Evolutionary conservation across 257 asterid genomes (phyloP).

Genomic region (Petrea volubilis): DNA sequence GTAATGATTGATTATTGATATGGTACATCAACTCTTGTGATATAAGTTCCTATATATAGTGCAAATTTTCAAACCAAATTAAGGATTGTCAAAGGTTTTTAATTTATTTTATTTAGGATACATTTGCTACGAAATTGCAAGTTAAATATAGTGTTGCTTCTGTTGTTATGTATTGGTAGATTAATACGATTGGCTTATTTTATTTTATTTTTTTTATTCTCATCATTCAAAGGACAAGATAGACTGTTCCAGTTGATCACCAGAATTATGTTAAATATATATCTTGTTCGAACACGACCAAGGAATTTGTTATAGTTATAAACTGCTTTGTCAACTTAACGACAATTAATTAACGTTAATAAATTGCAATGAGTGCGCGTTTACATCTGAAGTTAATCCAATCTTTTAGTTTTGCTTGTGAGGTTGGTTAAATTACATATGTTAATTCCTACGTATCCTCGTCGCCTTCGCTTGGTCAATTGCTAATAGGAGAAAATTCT

Average conservation of each 20-base stretch:
- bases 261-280: background rate
- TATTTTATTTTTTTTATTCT: background rate
- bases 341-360: background rate
- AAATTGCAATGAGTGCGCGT: too few species aligned
- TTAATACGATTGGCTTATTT: background rate
- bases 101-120: background rate
- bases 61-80: background rate
- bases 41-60: constrained; percentile 13
- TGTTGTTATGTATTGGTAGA: background rate
- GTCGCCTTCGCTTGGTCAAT: too few species aligned
- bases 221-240: background rate
- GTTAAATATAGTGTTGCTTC: background rate
- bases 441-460: too few species aligned
- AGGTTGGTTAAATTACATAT: too few species aligned
- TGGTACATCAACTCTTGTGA: background rate
- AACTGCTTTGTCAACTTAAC: background rate
- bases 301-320: background rate
- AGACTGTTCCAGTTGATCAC: background rate
- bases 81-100: background rate
- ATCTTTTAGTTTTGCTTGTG: too few species aligned
- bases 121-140: constrained; percentile 21
- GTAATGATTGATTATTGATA: background rate
- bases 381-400: background rate
- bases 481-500: too few species aligned
- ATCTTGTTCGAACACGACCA: background rate